phyloP scores from a whole-genome alignment of 352 stramenopile genomes.

The Thraustochytrium sp. region DNA sequence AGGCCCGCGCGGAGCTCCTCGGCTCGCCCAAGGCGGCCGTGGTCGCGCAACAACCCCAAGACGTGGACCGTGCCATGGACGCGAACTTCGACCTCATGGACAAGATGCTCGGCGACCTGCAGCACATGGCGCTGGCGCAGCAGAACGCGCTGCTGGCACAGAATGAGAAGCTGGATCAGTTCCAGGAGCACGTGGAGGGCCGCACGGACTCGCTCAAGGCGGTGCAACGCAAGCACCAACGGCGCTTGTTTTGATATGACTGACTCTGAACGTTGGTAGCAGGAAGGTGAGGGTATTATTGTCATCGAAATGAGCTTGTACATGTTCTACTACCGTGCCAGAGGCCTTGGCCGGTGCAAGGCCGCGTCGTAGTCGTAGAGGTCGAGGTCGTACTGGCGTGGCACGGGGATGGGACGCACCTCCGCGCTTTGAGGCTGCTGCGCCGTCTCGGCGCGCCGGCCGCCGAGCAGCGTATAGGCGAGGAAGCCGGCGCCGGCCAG shows the following conservation, averaged over 20 bases:
- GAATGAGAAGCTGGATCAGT: neutral
- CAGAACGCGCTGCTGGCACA: neutral
- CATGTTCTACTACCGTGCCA: too few species aligned
- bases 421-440: neutral
- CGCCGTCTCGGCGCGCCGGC: neutral
- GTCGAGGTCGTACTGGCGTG: neutral
- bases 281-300: neutral
- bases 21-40: neutral
- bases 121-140: slow-evolving; percentile 6
- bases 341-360: too few species aligned
- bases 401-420: neutral
- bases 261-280: neutral
- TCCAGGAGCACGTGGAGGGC: neutral
- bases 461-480: neutral
- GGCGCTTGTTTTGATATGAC: neutral
- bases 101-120: neutral
- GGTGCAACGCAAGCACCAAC: slow-evolving; percentile 3
- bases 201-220: neutral
- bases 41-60: neutral
- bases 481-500: neutral
- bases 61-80: neutral
- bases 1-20: too few species aligned
- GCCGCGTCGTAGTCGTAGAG: neutral
- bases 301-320: too few species aligned
- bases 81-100: slow-evolving; percentile 1